These are phyloP conservation scores for Mycosarcoma mackinlayi DNA, from an alignment of 1,284 basidiomycete genomes.

Conservation along the genomic window DNA sequence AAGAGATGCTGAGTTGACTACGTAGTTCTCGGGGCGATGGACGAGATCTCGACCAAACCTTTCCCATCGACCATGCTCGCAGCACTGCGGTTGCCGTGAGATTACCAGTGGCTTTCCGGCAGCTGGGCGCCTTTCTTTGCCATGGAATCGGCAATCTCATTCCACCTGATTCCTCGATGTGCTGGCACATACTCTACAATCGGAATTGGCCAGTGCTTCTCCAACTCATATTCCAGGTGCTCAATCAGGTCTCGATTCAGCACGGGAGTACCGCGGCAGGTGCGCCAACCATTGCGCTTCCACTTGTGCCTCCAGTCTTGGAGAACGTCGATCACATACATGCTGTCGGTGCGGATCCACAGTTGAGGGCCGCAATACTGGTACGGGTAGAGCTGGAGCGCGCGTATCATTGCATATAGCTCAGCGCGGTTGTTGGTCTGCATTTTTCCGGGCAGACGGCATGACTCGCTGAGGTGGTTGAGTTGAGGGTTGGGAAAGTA, in stretches of 20 bases:
- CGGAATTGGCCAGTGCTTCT: slow-evolving; percentile 15
- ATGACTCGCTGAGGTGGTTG: slow-evolving; percentile 75
- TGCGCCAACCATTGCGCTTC: slow-evolving; percentile 73
- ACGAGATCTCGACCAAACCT: too few relatives aligned
- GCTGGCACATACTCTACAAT: slow-evolving; percentile 77
- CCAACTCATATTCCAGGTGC: slow-evolving; percentile 69
- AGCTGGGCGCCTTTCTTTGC: slow-evolving; percentile 2
- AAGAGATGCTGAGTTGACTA: too few relatives aligned
- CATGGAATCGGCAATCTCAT: slow-evolving; percentile 78
- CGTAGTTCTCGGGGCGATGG: too few relatives aligned
- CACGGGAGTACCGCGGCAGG: too few relatives aligned
- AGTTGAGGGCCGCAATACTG: slow-evolving; percentile 71
- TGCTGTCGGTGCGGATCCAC: slow-evolving; percentile 75
- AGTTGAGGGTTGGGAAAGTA: slow-evolving; percentile 43
- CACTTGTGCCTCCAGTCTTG: slow-evolving; percentile 76
- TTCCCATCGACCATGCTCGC: too few relatives aligned
- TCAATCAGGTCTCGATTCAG: slow-evolving; percentile 77
- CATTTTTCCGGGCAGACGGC: slow-evolving; percentile 77
- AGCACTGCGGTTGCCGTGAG: too few relatives aligned
- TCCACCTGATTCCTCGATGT: slow-evolving; percentile 78
- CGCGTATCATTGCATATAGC: slow-evolving; percentile 80
- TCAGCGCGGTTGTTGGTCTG: slow-evolving; percentile 92
- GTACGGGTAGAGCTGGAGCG: slow-evolving; percentile 76
- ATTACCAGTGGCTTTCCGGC: too few relatives aligned
- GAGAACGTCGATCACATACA: slow-evolving; percentile 70